phyloP scores from a whole-genome alignment of 169 alveolate species.

The Babesia caballi region DNA sequence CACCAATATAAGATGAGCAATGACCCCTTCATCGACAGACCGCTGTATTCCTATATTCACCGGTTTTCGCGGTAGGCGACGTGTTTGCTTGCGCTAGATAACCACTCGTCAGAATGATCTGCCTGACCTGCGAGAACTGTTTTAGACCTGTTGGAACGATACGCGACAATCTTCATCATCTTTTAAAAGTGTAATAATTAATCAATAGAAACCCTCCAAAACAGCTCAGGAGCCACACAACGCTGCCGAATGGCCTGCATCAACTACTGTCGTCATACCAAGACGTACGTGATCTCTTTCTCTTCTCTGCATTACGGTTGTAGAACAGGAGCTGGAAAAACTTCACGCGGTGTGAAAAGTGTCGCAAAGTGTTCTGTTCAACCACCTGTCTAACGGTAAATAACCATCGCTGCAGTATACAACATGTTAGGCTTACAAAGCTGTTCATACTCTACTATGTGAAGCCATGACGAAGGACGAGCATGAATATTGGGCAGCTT shows the following conservation, averaged over 20 bases:
- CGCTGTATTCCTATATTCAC: constrained; percentile 43
- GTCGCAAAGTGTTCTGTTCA: constrained; percentile 33
- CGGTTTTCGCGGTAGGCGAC: constrained; percentile 31
- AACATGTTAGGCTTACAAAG: constrained; percentile 1
- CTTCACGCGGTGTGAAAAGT: constrained; percentile 1
- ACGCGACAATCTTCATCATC: constrained; percentile 48
- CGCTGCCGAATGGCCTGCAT: neutral
- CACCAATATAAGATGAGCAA: neutral
- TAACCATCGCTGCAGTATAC: neutral
- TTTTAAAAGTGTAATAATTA: constrained; percentile 21
- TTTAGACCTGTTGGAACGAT: constrained; percentile 50
- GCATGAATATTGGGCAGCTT: constrained; percentile 14
- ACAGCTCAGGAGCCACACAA: neutral
- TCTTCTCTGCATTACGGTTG: no score
- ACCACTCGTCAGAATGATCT: neutral
- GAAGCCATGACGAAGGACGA: neutral
- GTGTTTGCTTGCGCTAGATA: neutral
- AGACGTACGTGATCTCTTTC: neutral
- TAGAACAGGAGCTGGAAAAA: neutral
- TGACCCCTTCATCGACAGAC: constrained; percentile 24
- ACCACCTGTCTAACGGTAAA: constrained; percentile 39
- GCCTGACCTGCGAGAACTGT: constrained; percentile 38
- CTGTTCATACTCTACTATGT: constrained; percentile 31
- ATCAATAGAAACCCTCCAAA: no score
- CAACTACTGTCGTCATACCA: constrained; percentile 2